A percentile compares a stretch with the other conserved stretches of the same genome.
Conservation (phyloP, 139 green algal species). For the Picochlorum costavermella region DNA sequence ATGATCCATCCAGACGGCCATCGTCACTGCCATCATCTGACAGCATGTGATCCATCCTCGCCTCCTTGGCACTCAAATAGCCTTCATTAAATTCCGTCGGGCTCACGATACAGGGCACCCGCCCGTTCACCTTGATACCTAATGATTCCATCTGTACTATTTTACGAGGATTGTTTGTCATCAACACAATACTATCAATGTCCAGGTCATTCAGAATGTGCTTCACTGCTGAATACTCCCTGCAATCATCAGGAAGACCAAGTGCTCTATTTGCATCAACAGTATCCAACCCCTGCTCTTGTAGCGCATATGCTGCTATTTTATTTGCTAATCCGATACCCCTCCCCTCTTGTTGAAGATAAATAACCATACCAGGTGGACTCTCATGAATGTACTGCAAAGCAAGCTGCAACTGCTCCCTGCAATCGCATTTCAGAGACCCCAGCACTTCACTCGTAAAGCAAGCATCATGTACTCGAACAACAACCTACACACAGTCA, state of each 20-base stretch:
- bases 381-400: slow-evolving; percentile 68
- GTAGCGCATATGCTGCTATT: slow-evolving; percentile 87
- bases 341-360: slow-evolving; percentile 90
- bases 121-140: slow-evolving; percentile 61
- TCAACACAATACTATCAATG: slow-evolving; percentile 68
- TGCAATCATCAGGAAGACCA: slow-evolving; percentile 83
- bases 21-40: background rate
- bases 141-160: slow-evolving; percentile 58
- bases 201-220: slow-evolving; percentile 81
- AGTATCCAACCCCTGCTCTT: slow-evolving; percentile 87
- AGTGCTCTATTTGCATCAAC: slow-evolving; percentile 90
- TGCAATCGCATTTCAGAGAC: slow-evolving; percentile 91
- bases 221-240: slow-evolving; percentile 82
- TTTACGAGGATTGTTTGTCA: slow-evolving; percentile 94
- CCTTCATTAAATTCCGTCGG: slow-evolving; percentile 58
- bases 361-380: slow-evolving; percentile 76
- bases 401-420: slow-evolving; percentile 79
- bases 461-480: slow-evolving; percentile 91
- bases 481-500: slow-evolving; percentile 46
- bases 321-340: slow-evolving; percentile 95
- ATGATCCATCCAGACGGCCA: slow-evolving; percentile 24
- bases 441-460: slow-evolving; percentile 93
- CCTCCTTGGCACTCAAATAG: slow-evolving; percentile 45
- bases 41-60: slow-evolving; percentile 39
- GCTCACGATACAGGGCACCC: slow-evolving; percentile 78